phyloP scores from a whole-genome alignment of 768 basidiomycete species.

The Arthromyces matolae region DNA sequence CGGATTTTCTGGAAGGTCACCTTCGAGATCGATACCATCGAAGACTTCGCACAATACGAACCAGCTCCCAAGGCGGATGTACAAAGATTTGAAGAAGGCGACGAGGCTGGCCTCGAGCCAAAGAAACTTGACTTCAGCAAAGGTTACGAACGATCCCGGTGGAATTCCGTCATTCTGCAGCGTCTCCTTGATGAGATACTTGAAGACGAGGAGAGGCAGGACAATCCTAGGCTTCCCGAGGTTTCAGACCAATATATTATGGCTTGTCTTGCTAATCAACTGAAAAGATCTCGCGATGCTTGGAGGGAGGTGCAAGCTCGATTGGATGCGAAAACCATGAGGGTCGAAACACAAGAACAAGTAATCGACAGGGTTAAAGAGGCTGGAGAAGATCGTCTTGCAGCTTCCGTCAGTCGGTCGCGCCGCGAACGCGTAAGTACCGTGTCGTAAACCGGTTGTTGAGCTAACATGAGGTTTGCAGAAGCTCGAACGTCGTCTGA shows the following conservation, averaged over 20 bases:
- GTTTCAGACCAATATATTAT: constrained; percentile 1
- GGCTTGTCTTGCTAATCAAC: not conserved
- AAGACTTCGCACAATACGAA: not conserved
- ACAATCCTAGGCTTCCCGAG: constrained; percentile 2
- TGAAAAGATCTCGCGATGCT: constrained; percentile 7
- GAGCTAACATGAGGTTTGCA: not conserved
- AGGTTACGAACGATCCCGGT: not conserved
- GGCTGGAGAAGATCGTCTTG: not conserved
- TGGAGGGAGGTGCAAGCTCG: not conserved
- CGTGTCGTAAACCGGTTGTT: not conserved
- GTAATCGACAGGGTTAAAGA: not conserved
- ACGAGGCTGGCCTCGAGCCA: not conserved
- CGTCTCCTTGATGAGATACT: not conserved
- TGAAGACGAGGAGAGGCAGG: not conserved
- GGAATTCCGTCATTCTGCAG: not conserved
- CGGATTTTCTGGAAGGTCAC: not conserved
- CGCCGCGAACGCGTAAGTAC: constrained; percentile 1
- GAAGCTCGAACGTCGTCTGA: not conserved
- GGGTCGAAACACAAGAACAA: constrained; percentile 2
- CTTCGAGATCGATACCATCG: not conserved
- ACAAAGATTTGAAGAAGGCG: not conserved
- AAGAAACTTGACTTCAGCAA: not conserved
- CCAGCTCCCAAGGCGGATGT: not conserved
- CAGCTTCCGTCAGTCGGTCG: not conserved
- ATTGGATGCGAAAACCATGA: not conserved